A percentile compares a stretch with the other conserved stretches of the same genome.
Conservation (phyloP, 208 protist genomes). For the Tritrichomonas musculus region DNA sequence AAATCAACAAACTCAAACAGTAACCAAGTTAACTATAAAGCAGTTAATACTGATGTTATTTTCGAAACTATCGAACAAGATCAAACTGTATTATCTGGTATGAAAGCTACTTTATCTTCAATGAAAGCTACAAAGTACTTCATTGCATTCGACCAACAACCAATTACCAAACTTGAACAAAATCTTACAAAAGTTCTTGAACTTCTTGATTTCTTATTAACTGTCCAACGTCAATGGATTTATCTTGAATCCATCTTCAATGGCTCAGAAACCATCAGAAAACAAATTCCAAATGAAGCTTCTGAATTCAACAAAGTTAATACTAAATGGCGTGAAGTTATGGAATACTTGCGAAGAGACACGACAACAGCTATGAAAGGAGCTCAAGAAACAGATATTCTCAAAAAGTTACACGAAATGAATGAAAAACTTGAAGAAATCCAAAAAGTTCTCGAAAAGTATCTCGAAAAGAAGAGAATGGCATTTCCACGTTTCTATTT, state of each 20-base stretch:
- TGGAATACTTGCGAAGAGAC: slow-evolving; percentile 45
- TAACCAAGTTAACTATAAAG: slow-evolving; percentile 70
- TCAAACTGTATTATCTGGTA: slow-evolving; percentile 72
- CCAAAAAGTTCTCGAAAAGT: slow-evolving; percentile 87
- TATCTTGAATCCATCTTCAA: slow-evolving; percentile 95
- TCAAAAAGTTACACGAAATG: slow-evolving; percentile 72
- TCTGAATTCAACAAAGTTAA: slow-evolving; percentile 86
- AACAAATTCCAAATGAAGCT: slow-evolving; percentile 84
- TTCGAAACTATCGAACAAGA: slow-evolving; percentile 80
- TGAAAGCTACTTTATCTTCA: slow-evolving; percentile 50
- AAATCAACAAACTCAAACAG: slow-evolving; percentile 61
- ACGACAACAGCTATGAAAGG: not conserved
- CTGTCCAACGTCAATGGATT: slow-evolving; percentile 88
- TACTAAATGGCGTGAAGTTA: slow-evolving; percentile 72
- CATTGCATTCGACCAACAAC: slow-evolving; percentile 76
- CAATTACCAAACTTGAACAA: slow-evolving; percentile 80
- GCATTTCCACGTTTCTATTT: slow-evolving; percentile 95
- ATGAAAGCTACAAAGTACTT: slow-evolving; percentile 82
- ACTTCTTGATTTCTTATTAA: slow-evolving; percentile 69
- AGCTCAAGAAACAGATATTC: not conserved
- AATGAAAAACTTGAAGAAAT: slow-evolving; percentile 81
- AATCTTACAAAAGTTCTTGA: slow-evolving; percentile 79
- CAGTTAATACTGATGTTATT: slow-evolving; percentile 75
- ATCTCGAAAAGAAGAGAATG: slow-evolving; percentile 84
- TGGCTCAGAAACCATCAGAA: slow-evolving; percentile 87